Evolutionary conservation across 192 early-diverging fungal genomes (phyloP), one percentile per base, ranked within the genome.

Genomic region (Diversispora epigaea): DNA sequence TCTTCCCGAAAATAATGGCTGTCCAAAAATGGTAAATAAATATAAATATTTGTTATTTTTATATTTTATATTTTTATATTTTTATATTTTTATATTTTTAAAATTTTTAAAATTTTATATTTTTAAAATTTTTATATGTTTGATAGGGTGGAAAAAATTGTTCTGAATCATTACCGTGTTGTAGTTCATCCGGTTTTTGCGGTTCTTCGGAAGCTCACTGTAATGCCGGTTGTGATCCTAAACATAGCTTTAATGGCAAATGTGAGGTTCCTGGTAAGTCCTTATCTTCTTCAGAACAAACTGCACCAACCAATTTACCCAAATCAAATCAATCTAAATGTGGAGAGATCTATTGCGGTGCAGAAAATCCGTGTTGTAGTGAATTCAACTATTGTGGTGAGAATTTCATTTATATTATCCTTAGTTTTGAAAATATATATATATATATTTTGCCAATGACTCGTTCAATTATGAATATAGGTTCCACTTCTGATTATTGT

Each of bases 181-280:
- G 74, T 21, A 62, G 57, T 63, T 41, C 39, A 4, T 77, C 71
- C 60, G 77, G 77, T 43, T 78, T 52, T 55, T 78, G 77, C n/a
- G 77, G 77, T 61, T 19, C 32, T 56, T 41, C 52, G 6, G 22
- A 43, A 0, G 77, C 25, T 8, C 50, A 78, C n/a, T 78, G 77
- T 44, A 75, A 75, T 25, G 15, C n/a, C 25, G 77, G 77, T 3
- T 78, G 77, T 19, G n/a, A 61, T 14, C 47, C 68, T 6, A 52
- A 70, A 40, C 43, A 70, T 40, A 70, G 68, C 43, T 70, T 70
- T 19, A 70, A 70, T 52, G 68, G 68, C 17, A 54, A 54, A 70
- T 70, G 61, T 22, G 57, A 14, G 41, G 32, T 77, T 14, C 68
- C 68, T 49, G 76, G 17, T 44, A 32, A 39, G 46, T 41, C 39